These are phyloP conservation scores for Athelia sp. DNA, from an alignment of 1,284 basidiomycete species.

Conservation along the genomic window DNA sequence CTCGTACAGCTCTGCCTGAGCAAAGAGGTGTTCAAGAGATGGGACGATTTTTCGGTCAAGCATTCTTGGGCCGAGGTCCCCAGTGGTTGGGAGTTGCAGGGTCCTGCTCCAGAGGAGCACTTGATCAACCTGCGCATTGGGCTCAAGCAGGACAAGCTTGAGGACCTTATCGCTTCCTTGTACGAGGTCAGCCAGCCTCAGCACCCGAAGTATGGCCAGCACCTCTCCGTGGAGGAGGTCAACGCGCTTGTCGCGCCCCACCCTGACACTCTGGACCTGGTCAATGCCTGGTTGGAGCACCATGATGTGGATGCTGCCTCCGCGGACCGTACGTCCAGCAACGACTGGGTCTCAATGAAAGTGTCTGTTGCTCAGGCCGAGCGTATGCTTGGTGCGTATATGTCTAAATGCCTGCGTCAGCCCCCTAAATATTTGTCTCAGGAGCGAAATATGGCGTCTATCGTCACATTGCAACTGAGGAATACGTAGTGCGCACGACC, in stretches of 20 bases:
- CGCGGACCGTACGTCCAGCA: conserved; percentile 30
- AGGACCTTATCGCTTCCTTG: conserved; percentile 44
- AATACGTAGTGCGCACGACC: conserved; percentile 47
- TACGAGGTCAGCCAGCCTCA: conserved; percentile 59
- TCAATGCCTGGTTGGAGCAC: conserved; percentile 51
- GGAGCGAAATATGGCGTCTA: conserved; percentile 45
- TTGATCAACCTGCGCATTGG: conserved; percentile 49
- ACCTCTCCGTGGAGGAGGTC: conserved; percentile 42
- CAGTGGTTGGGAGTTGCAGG: conserved; percentile 45
- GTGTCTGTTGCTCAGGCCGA: conserved; percentile 57
- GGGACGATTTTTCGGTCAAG: conserved; percentile 51
- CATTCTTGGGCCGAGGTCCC: conserved; percentile 54
- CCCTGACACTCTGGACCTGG: conserved; percentile 38
- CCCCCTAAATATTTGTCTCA: conserved; percentile 6
- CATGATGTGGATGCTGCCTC: conserved; percentile 37
- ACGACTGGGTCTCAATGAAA: conserved; percentile 51
- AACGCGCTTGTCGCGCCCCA: conserved; percentile 49
- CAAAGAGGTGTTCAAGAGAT: conserved; percentile 29
- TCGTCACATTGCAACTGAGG: conserved; percentile 37
- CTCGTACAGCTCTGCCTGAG: conserved; percentile 11
- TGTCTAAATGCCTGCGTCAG: too few relatives aligned
- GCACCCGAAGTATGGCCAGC: conserved; percentile 43
- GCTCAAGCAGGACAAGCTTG: conserved; percentile 47
- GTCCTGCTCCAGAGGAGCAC: conserved; percentile 40
- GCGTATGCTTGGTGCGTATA: conserved; percentile 36